Evolutionary conservation across 1,284 basidiomycete genomes (phyloP).

Genomic region (Amylostereum chailletii): DNA sequence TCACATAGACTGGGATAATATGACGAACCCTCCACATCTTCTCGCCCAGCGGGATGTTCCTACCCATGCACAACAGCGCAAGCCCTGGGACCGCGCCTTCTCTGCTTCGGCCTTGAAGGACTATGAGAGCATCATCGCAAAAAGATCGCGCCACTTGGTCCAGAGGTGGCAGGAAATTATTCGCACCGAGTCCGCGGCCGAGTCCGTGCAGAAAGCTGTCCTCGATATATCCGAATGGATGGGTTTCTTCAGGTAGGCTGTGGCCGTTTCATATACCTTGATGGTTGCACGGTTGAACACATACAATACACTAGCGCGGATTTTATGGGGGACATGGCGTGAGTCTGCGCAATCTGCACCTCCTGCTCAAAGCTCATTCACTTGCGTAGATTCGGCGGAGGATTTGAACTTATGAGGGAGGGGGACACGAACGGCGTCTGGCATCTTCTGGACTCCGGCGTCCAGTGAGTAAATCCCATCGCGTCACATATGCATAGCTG

Average conservation of each 20-base stretch:
- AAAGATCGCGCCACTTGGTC: conserved; percentile 29
- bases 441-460: conserved; percentile 9
- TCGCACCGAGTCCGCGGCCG: neutral
- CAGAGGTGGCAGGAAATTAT: conserved; percentile 22
- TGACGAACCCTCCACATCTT: conserved; percentile 8
- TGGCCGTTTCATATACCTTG: neutral
- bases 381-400: conserved; percentile 18
- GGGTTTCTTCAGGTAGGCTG: conserved; percentile 42
- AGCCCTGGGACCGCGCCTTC: conserved; percentile 46
- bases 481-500: neutral
- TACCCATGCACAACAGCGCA: conserved; percentile 37
- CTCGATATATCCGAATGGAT: conserved; percentile 37
- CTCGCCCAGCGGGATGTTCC: conserved; percentile 24
- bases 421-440: conserved; percentile 16
- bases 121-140: conserved; percentile 37
- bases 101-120: conserved; percentile 38
- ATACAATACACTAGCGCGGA: conserved; percentile 34
- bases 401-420: conserved; percentile 17
- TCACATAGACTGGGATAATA: neutral
- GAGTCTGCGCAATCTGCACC: conserved; percentile 13
- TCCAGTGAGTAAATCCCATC: conserved; percentile 9
- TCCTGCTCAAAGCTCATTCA: neutral
- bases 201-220: conserved; percentile 14
- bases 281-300: conserved; percentile 6
- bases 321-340: conserved; percentile 58